Evolutionary conservation across 768 basidiomycete genomes (phyloP).

Genomic region (Lanmaoa rubissima): DNA sequence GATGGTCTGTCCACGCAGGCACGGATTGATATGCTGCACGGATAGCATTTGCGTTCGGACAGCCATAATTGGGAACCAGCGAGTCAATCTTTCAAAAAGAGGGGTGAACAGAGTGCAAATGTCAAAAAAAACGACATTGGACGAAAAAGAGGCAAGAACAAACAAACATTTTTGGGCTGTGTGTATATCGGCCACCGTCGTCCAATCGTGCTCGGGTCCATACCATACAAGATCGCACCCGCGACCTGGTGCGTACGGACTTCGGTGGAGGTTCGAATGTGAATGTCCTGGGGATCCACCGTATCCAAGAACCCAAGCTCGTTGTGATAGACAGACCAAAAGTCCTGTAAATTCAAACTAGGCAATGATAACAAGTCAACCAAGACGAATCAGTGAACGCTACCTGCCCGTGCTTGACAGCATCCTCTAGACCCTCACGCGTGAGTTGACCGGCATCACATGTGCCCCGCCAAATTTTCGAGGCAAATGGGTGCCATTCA

Average conservation of each 20-base stretch:
- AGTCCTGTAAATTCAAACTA: conserved; percentile 35
- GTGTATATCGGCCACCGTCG: conserved; percentile 40
- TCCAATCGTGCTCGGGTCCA: conserved; percentile 36
- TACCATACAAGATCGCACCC: conserved; percentile 43
- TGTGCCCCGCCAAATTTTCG: conserved; percentile 46
- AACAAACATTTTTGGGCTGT: conserved; percentile 41
- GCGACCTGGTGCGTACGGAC: conserved; percentile 49
- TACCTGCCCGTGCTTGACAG: conserved; percentile 41
- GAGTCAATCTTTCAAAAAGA: conserved; percentile 42
- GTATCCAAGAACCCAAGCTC: conserved; percentile 36
- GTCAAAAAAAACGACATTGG: background rate
- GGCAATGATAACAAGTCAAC: background rate
- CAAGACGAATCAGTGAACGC: background rate
- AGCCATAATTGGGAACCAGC: conserved; percentile 43
- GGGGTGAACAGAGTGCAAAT: background rate
- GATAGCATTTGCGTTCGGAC: conserved; percentile 40
- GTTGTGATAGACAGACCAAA: conserved; percentile 43
- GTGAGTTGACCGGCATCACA: conserved; percentile 50
- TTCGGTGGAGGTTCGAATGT: conserved; percentile 43
- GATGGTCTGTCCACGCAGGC: conserved; percentile 47
- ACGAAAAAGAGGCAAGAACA: background rate
- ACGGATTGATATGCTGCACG: conserved; percentile 43
- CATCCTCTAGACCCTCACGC: conserved; percentile 41
- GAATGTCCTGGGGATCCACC: conserved; percentile 38
- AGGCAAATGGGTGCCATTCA: conserved; percentile 43